Evolutionary conservation across 257 asterid species (phyloP), one percentile per base, ranked within the genome.

Genomic region (Gardenia jasminoides): DNA sequence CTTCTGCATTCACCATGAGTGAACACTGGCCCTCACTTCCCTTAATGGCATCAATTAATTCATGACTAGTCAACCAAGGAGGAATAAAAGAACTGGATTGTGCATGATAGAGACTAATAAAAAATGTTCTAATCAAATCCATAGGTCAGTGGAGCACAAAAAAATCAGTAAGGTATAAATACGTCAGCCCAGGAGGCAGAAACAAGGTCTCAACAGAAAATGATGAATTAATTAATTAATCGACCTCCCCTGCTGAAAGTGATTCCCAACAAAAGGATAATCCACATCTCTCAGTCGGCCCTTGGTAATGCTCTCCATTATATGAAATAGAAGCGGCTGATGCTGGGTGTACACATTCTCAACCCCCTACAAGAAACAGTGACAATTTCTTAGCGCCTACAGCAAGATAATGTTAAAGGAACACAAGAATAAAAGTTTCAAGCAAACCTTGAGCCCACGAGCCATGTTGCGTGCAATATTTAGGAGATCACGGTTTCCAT

Each of bases 281-380:
- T 96, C 99, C 64, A 96, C 90, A 84, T 96, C 99, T 87, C 97
- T 92, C 90, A 93, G 44, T 76, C 99, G 92, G 73, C 99, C 98
- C 85, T 89, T 93, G 79, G 84, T 87, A 80, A 93, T 89, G 89
- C 96, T 96, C 89, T 93, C 99, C 97, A 96, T 92, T 36, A 93
- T 93, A 82, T 93, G 98, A 87, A 89, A 84, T 75, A 96, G 85
- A 22, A 93, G 90, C 48, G 98, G 98, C 85, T 96, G 99, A 88
- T 95, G 99, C 86, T 95, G 99, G 82, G 99, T 96, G 84, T 96
- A 96, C 43, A 96, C 99, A 84, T 96, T 96, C 92, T 96, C 97
- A 74, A 96, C 97, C 50, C 98, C 99, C 98, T 94, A 86, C 15
- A 80, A 84, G 65, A 69, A 58, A 83, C 77, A 80, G 61, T 15